Evolutionary conservation across 2,329 filamentous ascomycete species (phyloP).

Genomic region (Trichocomaceae sp.): DNA sequence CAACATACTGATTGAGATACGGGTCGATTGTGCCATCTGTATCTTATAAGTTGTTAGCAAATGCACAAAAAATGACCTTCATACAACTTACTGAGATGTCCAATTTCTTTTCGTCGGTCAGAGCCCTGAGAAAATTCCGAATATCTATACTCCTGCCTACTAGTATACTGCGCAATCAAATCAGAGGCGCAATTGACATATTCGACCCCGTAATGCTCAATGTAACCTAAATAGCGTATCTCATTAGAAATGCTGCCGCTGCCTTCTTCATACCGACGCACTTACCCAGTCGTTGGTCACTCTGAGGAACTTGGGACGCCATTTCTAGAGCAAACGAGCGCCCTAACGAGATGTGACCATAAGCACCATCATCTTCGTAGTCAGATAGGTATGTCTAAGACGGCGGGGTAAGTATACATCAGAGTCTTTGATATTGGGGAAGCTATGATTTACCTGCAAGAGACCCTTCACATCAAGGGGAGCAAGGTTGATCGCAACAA

Average conservation of each 20-base stretch:
- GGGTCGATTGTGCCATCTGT: constrained; percentile 1
- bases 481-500: constrained; percentile 70
- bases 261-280: neutral
- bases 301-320: constrained; percentile 76
- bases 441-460: constrained; percentile 48
- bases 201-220: constrained; percentile 66
- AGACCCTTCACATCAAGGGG: constrained; percentile 92
- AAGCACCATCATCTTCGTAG: constrained; percentile 82
- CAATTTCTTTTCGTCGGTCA: constrained; percentile 6
- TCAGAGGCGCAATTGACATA: constrained; percentile 89
- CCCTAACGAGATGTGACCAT: constrained; percentile 86
- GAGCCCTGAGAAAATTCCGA: constrained; percentile 56
- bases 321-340: constrained; percentile 92
- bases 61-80: neutral
- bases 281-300: constrained; percentile 70
- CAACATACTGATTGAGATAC: constrained; percentile 23
- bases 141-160: constrained; percentile 89
- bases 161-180: constrained; percentile 95
- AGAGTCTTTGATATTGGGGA: neutral
- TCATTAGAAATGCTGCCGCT: constrained; percentile 9
- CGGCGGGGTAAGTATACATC: neutral
- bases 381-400: constrained; percentile 83
- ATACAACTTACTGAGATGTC: constrained; percentile 4
- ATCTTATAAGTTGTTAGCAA: constrained; percentile 1
- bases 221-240: constrained; percentile 44